Evolutionary conservation across 2,329 filamentous ascomycete genomes (phyloP).

Genomic region (Clonostachys byssicola): DNA sequence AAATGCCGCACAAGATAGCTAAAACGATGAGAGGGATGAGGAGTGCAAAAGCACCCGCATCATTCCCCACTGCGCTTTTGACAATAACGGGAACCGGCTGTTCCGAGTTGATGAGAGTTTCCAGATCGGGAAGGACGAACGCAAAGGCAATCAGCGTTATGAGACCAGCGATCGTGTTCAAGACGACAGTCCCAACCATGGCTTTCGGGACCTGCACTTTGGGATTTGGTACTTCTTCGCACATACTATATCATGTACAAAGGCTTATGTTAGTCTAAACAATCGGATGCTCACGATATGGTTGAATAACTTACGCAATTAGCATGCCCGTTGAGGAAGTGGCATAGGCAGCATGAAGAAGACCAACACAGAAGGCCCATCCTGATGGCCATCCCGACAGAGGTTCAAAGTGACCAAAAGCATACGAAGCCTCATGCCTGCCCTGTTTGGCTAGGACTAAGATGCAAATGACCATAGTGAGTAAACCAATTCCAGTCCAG

Average conservation of each 20-base stretch:
- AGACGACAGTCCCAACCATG: conserved; percentile 62
- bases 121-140: conserved; percentile 63
- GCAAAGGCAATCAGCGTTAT: conserved; percentile 64
- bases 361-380: conserved; percentile 52
- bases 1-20: conserved; percentile 61
- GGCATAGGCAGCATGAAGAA: conserved; percentile 37
- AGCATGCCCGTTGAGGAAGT: background rate
- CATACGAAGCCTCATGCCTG: too few species aligned
- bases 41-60: conserved; percentile 57
- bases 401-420: too few species aligned
- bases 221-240: background rate
- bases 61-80: conserved; percentile 53
- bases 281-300: too few species aligned
- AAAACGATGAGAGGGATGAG: conserved; percentile 61
- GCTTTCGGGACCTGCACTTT: conserved; percentile 61
- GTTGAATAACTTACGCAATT: too few species aligned
- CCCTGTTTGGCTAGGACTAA: conserved; percentile 50
- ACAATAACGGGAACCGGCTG: conserved; percentile 64
- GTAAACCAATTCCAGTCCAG: conserved; percentile 67
- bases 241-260: background rate
- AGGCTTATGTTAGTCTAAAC: too few species aligned
- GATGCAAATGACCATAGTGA: conserved; percentile 66
- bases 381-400: conserved; percentile 58
- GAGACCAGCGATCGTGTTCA: conserved; percentile 63
- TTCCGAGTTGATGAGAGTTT: conserved; percentile 45